A percentile compares a stretch with the other conserved stretches of the same genome.
phyloP scores from a whole-genome alignment of 441 rosid genomes.

The Theobroma grandiflorum region DNA sequence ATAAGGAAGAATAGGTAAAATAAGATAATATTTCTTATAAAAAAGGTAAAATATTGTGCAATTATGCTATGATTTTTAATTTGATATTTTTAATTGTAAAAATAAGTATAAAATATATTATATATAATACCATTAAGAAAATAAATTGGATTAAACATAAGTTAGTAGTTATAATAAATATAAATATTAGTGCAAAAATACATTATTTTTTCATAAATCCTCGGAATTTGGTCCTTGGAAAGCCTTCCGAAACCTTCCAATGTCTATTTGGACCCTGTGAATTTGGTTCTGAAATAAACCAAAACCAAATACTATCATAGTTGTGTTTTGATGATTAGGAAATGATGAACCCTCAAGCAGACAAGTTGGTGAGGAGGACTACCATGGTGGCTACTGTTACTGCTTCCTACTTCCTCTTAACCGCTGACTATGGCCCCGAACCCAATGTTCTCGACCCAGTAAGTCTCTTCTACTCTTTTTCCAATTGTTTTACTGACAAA shows the following conservation, averaged over 20 bases:
- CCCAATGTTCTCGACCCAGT: slow-evolving; percentile 89
- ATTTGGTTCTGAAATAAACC: neutral
- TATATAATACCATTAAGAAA: too few species aligned
- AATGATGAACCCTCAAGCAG: slow-evolving; percentile 64
- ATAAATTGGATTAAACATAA: too few species aligned
- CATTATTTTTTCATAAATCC: too few species aligned
- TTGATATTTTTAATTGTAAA: too few species aligned
- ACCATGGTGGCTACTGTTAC: slow-evolving; percentile 87
- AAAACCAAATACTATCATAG: neutral
- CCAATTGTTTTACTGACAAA: neutral
- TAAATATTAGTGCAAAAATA: too few species aligned
- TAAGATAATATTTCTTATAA: too few species aligned
- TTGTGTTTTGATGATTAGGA: neutral
- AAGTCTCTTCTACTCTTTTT: slow-evolving; percentile 20
- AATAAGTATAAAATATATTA: too few species aligned
- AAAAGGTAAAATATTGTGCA: too few species aligned
- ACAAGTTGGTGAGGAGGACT: slow-evolving; percentile 81
- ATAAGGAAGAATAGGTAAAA: too few species aligned
- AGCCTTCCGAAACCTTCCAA: neutral
- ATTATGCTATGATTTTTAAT: too few species aligned
- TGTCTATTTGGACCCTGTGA: neutral
- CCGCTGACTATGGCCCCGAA: slow-evolving; percentile 88
- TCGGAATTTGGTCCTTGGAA: too few species aligned
- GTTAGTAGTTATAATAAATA: too few species aligned
- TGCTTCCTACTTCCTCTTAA: slow-evolving; percentile 86